A percentile compares a stretch with the other conserved stretches of the same genome.
Conservation (phyloP, 1,284 basidiomycete genomes). For the Microbotryomycetes sp. region DNA sequence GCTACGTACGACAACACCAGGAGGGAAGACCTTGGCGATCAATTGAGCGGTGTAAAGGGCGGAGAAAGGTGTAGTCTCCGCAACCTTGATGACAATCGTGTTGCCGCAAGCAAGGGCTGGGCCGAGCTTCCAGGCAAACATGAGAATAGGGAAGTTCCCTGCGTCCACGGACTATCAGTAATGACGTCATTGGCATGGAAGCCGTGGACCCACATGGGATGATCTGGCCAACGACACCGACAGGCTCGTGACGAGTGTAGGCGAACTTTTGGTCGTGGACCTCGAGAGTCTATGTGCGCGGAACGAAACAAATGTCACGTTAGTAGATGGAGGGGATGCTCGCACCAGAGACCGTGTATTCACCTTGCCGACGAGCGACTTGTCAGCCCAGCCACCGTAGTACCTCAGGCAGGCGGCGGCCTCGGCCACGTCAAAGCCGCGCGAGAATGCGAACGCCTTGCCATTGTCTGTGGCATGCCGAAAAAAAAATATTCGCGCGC, state of each 20-base stretch:
- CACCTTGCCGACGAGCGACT: constrained; percentile 55
- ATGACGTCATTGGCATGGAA: constrained; percentile 28
- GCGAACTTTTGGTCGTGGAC: constrained; percentile 61
- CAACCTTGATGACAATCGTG: constrained; percentile 58
- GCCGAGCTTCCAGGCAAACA: constrained; percentile 77
- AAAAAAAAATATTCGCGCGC: neutral
- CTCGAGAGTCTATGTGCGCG: constrained; percentile 58
- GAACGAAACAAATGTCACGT: no score
- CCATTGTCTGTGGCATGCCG: constrained; percentile 55
- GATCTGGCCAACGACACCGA: constrained; percentile 80
- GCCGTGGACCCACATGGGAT: constrained; percentile 50
- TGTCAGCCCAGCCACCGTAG: constrained; percentile 60
- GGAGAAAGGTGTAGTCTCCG: constrained; percentile 81
- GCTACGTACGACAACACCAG: constrained; percentile 60
- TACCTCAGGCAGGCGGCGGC: constrained; percentile 58
- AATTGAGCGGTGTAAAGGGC: constrained; percentile 44
- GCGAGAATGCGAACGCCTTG: constrained; percentile 69
- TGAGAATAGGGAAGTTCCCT: constrained; percentile 86
- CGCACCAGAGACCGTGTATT: neutral
- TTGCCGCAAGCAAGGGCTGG: constrained; percentile 81
- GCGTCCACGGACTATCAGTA: constrained; percentile 37
- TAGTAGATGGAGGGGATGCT: constrained; percentile 52
- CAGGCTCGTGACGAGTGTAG: constrained; percentile 84
- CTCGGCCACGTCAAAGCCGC: constrained; percentile 59
- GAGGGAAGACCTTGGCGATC: constrained; percentile 70